A percentile compares a stretch with the other conserved stretches of the same genome.
Evolutionary conservation across 2,329 filamentous ascomycete species (phyloP).

Genomic region (Alternaria ventricosa): DNA sequence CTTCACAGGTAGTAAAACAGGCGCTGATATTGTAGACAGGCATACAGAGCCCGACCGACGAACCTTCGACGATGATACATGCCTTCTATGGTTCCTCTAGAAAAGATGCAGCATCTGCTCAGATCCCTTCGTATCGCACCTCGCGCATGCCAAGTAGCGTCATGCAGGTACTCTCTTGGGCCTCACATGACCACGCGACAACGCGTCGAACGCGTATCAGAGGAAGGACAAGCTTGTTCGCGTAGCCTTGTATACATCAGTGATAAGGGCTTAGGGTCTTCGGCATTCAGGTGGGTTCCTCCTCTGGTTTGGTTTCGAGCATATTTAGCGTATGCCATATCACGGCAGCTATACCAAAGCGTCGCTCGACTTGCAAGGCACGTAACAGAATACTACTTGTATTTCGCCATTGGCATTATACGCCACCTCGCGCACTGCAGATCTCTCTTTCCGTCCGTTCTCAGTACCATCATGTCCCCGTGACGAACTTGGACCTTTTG

Average conservation of each 20-base stretch:
- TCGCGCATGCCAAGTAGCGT: background rate
- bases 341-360: background rate
- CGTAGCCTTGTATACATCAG: background rate
- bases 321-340: background rate
- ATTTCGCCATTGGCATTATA: background rate
- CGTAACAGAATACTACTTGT: background rate
- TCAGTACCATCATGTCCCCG: background rate
- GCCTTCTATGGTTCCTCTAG: background rate
- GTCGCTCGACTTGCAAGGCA: background rate
- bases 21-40: conserved; percentile 1
- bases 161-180: background rate
- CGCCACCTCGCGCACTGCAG: background rate
- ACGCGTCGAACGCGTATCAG: background rate
- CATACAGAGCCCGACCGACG: background rate
- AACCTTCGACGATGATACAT: background rate
- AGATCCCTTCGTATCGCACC: background rate
- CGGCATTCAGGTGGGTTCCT: background rate
- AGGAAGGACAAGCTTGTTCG: background rate
- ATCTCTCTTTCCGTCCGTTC: background rate
- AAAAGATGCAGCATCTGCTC: background rate
- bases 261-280: background rate
- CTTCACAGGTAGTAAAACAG: background rate
- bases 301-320: background rate
- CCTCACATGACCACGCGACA: conserved; percentile 4
- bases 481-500: background rate